These are phyloP conservation scores for Gardenia jasminoides DNA, from an alignment of 257 asterid species.

Conservation along the genomic window DNA sequence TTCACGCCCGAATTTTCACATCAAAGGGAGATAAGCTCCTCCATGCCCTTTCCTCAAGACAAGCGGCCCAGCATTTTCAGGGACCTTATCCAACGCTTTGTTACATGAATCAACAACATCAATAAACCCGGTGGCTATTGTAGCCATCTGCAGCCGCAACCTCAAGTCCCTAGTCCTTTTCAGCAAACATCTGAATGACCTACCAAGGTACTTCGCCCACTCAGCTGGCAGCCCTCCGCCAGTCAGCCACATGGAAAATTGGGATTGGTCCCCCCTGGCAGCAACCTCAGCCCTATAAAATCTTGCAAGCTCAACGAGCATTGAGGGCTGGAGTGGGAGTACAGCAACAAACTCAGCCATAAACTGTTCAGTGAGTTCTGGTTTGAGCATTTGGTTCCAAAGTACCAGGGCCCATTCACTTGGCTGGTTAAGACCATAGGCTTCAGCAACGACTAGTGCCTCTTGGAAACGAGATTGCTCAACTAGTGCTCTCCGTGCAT, in stretches of 20 bases:
- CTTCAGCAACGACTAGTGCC: conserved; percentile 96
- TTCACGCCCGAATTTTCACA: conserved; percentile 37
- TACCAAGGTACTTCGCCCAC: conserved; percentile 82
- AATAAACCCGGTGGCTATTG: conserved; percentile 69
- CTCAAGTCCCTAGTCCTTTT: conserved; percentile 75
- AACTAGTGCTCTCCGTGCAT: conserved; percentile 79
- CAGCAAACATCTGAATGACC: conserved; percentile 86
- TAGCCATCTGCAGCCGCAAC: conserved; percentile 69
- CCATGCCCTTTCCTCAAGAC: conserved; percentile 97
- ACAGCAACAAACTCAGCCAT: conserved; percentile 93
- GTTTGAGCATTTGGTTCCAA: conserved; percentile 98
- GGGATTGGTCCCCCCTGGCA: conserved; percentile 93
- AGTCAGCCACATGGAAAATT: conserved; percentile 89
- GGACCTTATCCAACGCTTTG: conserved; percentile 82
- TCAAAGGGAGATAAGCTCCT: conserved; percentile 94
- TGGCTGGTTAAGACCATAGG: conserved; percentile 91
- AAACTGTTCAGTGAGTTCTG: conserved; percentile 84
- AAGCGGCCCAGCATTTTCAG: conserved; percentile 95
- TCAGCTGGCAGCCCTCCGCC: conserved; percentile 94
- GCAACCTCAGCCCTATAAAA: conserved; percentile 90
- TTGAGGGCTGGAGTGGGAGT: conserved; percentile 85
- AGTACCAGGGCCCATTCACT: conserved; percentile 97
- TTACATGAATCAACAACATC: conserved; percentile 65
- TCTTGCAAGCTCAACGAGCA: conserved; percentile 90
- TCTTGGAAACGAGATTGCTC: conserved; percentile 93